These are phyloP conservation scores for Umbelopsis isabellina DNA, from an alignment of 192 early-diverging fungal species.

Conservation along the genomic window DNA sequence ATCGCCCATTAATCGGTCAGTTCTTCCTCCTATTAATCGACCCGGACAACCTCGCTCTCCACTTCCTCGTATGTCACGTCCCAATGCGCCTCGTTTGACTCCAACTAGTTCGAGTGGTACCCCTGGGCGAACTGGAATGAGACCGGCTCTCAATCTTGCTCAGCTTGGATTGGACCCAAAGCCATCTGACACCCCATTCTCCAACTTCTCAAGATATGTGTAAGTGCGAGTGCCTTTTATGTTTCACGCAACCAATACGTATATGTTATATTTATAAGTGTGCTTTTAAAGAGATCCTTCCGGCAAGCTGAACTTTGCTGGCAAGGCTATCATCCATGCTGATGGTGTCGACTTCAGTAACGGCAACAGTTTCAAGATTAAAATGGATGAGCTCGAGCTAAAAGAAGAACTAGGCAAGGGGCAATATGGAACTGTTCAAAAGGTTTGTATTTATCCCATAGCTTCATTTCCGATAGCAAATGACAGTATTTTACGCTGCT, in stretches of 20 bases:
- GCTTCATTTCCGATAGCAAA: neutral
- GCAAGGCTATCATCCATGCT: slow-evolving; percentile 89
- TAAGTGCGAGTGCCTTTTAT: slow-evolving; percentile 36
- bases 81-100: neutral
- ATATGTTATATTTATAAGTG: slow-evolving; percentile 12
- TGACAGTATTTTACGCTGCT: neutral
- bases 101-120: slow-evolving; percentile 4
- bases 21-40: slow-evolving; percentile 31
- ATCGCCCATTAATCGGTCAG: slow-evolving; percentile 23
- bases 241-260: neutral
- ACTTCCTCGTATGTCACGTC: slow-evolving; percentile 25
- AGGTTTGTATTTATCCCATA: slow-evolving; percentile 40
- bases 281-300: slow-evolving; percentile 65
- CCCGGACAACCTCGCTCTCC: slow-evolving; percentile 16
- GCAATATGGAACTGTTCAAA: slow-evolving; percentile 93
- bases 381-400: slow-evolving; percentile 81
- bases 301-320: slow-evolving; percentile 89
- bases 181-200: slow-evolving; percentile 55
- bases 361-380: slow-evolving; percentile 86
- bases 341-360: slow-evolving; percentile 91
- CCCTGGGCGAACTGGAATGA: slow-evolving; percentile 21
- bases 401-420: slow-evolving; percentile 86
- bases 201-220: slow-evolving; percentile 72
- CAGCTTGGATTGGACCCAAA: slow-evolving; percentile 33
- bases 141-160: slow-evolving; percentile 30